Conservation (phyloP, 2,329 filamentous ascomycete genomes). For the Diaporthe sp. region DNA sequence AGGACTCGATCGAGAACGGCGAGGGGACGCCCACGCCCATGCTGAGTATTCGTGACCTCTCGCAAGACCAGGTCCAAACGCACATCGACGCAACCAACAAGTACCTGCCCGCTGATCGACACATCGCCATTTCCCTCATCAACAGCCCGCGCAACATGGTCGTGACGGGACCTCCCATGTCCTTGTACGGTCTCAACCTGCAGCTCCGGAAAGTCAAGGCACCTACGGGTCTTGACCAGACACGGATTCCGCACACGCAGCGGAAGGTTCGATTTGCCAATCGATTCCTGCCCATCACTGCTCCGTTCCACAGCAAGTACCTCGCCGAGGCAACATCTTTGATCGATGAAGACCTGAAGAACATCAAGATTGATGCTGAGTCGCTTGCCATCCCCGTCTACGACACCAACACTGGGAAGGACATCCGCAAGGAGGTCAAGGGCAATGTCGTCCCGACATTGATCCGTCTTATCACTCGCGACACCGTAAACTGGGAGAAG, state of each 20-base stretch:
- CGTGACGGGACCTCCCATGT: constrained; percentile 95
- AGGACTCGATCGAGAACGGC: constrained; percentile 93
- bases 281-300: constrained; percentile 96
- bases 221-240: constrained; percentile 96
- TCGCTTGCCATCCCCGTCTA: constrained; percentile 88
- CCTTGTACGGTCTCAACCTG: constrained; percentile 94
- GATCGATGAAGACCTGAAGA: constrained; percentile 89
- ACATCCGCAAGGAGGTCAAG: constrained; percentile 78
- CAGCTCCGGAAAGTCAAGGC: constrained; percentile 97
- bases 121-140: constrained; percentile 94
- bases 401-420: constrained; percentile 89
- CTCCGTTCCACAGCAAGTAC: constrained; percentile 98
- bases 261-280: constrained; percentile 97
- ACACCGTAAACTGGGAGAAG: constrained; percentile 96
- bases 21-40: constrained; percentile 98
- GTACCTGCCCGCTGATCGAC: constrained; percentile 91
- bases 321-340: constrained; percentile 84
- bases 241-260: constrained; percentile 92
- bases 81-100: constrained; percentile 98
- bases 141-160: constrained; percentile 98
- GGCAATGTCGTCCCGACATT: constrained; percentile 89
- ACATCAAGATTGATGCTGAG: constrained; percentile 80
- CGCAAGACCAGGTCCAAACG: constrained; percentile 89
- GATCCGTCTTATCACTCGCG: constrained; percentile 92
- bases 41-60: constrained; percentile 96